Conservation (phyloP, 768 basidiomycete genomes). For the Mycena maculata region DNA sequence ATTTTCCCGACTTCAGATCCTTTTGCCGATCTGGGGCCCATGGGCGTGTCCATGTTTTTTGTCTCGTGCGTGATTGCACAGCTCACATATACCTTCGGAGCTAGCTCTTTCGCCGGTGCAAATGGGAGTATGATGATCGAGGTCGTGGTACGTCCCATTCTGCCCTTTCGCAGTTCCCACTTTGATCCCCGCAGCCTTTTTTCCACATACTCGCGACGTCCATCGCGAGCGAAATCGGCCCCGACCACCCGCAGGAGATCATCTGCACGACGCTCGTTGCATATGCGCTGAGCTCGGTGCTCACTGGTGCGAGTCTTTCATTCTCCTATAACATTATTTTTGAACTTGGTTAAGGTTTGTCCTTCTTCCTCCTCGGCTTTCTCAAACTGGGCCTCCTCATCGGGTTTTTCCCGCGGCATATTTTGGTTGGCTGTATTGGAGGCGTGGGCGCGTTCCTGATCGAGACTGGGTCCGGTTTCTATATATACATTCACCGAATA, state of each 20-base stretch:
- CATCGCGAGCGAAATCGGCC: conserved; percentile 79
- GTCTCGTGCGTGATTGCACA: conserved; percentile 84
- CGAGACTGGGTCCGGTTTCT: conserved; percentile 77
- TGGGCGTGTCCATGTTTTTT: conserved; percentile 97
- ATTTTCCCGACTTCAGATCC: conserved; percentile 89
- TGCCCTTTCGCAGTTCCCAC: not conserved
- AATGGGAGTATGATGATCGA: conserved; percentile 99
- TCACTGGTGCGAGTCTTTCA: conserved; percentile 72
- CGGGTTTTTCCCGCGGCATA: conserved; percentile 97
- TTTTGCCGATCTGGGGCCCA: conserved; percentile 84
- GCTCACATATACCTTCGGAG: conserved; percentile 86
- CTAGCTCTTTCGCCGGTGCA: conserved; percentile 88
- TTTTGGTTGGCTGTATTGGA: conserved; percentile 97
- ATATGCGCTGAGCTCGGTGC: conserved; percentile 85
- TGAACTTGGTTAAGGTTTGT: conserved; percentile 60
- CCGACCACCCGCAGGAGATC: conserved; percentile 73
- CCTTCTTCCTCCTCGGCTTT: conserved; percentile 88
- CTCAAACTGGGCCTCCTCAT: conserved; percentile 87
- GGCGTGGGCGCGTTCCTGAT: conserved; percentile 96
- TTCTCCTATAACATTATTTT: conserved; percentile 13
- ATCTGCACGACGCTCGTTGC: conserved; percentile 94
- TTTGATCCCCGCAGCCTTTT: conserved; percentile 73
- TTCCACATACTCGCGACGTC: conserved; percentile 90
- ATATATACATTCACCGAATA: not conserved
- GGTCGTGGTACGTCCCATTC: conserved; percentile 76